Base-by-base conservation (phyloP, 1,284 basidiomycete species). In the Ceratorhiza oryzae-sativae region DNA sequence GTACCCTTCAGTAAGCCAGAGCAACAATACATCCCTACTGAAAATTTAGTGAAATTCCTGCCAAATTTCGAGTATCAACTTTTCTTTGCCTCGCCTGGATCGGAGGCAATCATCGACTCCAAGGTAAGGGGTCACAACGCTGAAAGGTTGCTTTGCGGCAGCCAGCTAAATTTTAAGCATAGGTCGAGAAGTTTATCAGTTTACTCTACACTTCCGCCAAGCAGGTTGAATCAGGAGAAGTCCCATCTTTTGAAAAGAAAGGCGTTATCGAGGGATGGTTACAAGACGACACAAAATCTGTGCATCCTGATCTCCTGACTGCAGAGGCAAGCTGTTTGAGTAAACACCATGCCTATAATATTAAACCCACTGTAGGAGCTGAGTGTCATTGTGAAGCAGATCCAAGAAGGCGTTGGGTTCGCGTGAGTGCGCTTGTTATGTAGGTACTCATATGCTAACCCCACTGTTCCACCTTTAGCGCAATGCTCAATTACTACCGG, bases 401-500 rank as follows among this genome's bases (percentile, higher is more conserved):
- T 71, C 23, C 59, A 71, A 36, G 42, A 41, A 1, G 68, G 68
- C 13, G 68, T 32, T 25, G 68, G 68, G 2, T 71, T 71, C 36
- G 10, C 32, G 68, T 71, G 23, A 60, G 68, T 45, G 10, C 36
- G 36, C 13, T 39, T 6, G 36, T 39, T 39, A n/a, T n/a, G n/a
- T n/a, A n/a, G n/a, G n/a, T n/a, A n/a, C n/a, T n/a, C n/a, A n/a
- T n/a, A n/a, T n/a, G n/a, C n/a, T n/a, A n/a, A n/a, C n/a, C n/a
- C n/a, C n/a, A n/a, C n/a, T n/a, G n/a, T n/a, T n/a, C n/a, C n/a
- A n/a, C n/a, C n/a, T n/a, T n/a, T n/a, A 71, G 68, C 12, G 68
- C 68, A 3, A 72, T 65, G 61, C 45, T 59, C 2, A 72, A 63
- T 15, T 59, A 63, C 53, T 72, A 72, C 27, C 48, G 48, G n/a